Percentiles rank a stretch among this genome's conserved stretches.
Evolutionary conservation across 345 rosid genomes (phyloP).

Genomic region (Citrus hindsii): DNA sequence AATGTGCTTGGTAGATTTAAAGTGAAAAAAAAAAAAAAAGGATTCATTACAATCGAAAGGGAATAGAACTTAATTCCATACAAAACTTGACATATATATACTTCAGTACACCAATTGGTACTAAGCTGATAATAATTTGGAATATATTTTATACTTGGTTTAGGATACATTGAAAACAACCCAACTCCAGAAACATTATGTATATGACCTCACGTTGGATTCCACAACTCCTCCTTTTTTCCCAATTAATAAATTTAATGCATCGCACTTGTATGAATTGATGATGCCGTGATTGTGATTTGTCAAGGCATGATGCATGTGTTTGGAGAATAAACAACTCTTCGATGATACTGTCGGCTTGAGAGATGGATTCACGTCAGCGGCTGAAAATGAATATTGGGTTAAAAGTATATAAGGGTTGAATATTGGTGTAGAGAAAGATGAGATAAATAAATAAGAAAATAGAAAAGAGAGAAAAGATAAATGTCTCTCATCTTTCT

Average conservation of each 20-base stretch:
- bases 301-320: neutral
- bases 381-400: too few species aligned
- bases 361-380: too few species aligned
- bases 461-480: too few species aligned
- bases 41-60: neutral
- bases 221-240: neutral
- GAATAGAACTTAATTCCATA: slow-evolving; percentile 1
- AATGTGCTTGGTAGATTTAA: neutral
- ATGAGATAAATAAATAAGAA: too few species aligned
- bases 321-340: neutral
- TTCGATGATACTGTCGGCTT: too few species aligned
- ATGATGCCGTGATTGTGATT: neutral
- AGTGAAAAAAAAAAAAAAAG: neutral
- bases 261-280: neutral
- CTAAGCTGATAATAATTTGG: neutral
- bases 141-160: neutral
- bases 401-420: too few species aligned
- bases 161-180: neutral
- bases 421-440: too few species aligned
- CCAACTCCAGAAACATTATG: neutral
- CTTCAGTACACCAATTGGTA: neutral
- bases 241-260: neutral
- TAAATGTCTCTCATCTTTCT: too few species aligned
- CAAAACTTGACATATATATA: neutral
- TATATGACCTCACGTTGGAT: neutral